Conservation (phyloP, 257 asterid genomes). For the Nicotiana noctiflora region DNA sequence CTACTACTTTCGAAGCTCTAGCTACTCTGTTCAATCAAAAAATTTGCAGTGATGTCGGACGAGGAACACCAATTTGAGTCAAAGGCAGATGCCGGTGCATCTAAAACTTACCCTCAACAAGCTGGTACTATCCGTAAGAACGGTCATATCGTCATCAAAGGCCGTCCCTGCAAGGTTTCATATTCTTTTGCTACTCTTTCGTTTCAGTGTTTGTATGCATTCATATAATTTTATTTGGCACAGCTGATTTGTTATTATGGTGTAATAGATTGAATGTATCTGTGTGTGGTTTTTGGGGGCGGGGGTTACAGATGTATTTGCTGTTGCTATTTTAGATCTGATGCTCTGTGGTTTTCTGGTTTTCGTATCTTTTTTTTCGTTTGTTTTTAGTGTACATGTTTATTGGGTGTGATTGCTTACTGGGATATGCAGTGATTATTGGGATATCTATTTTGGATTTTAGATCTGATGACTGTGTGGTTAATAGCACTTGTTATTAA, state of each 20-base stretch:
- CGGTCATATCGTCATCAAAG: slow-evolving; percentile 34
- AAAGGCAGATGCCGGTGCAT: slow-evolving; percentile 43
- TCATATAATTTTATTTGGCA: neutral
- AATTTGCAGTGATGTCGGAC: slow-evolving; percentile 28
- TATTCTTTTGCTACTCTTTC: too few relatives aligned
- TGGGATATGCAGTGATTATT: neutral
- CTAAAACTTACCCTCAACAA: slow-evolving; percentile 40
- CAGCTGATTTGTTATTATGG: neutral
- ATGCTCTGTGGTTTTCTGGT: neutral
- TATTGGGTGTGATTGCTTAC: neutral
- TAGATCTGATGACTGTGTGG: neutral
- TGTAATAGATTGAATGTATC: neutral
- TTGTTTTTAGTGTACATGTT: neutral
- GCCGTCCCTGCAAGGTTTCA: slow-evolving; percentile 34
- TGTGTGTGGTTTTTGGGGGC: neutral
- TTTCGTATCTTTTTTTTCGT: neutral
- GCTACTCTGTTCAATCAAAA: neutral
- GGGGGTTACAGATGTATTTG: neutral
- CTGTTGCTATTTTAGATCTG: neutral
- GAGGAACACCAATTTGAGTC: slow-evolving; percentile 42
- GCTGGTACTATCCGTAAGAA: slow-evolving; percentile 40
- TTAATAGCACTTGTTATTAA: neutral
- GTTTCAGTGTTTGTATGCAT: neutral
- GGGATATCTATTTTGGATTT: neutral
- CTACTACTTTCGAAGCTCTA: too few relatives aligned